These are phyloP conservation scores for Debaryomyces subglobosus DNA, from an alignment of 1,139 yeast genomes.

Conservation along the genomic window DNA sequence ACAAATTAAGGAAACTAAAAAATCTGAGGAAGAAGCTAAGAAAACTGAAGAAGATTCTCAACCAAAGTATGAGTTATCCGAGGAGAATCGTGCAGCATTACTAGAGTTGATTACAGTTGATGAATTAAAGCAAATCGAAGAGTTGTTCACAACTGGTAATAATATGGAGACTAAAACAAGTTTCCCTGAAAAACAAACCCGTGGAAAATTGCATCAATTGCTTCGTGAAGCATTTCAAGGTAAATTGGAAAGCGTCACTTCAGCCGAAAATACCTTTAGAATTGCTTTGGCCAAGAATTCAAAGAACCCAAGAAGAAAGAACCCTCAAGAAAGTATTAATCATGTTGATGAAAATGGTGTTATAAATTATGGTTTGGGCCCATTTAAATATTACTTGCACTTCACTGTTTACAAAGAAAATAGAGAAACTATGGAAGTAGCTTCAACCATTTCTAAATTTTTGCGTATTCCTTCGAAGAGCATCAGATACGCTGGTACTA, in stretches of 20 bases:
- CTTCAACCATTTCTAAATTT: conserved; percentile 70
- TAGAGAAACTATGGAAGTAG: conserved; percentile 97
- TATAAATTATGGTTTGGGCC: conserved; percentile 65
- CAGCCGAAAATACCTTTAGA: conserved; percentile 65
- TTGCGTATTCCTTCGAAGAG: conserved; percentile 70
- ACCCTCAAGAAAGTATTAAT: conserved; percentile 48
- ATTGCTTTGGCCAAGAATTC: conserved; percentile 52
- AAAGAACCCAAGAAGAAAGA: conserved; percentile 29
- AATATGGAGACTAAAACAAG: conserved; percentile 60
- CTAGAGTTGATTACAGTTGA: conserved; percentile 59
- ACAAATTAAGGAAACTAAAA: conserved; percentile 32
- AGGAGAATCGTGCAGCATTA: conserved; percentile 50
- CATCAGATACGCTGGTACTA: conserved; percentile 89
- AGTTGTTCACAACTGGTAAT: conserved; percentile 58
- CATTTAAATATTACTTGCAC: conserved; percentile 67
- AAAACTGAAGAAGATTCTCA: conserved; percentile 22
- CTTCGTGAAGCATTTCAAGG: conserved; percentile 75
- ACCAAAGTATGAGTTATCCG: conserved; percentile 49
- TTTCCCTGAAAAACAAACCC: conserved; percentile 66
- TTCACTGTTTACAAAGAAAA: conserved; percentile 90
- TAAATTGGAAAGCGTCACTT: conserved; percentile 77
- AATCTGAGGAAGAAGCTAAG: conserved; percentile 26
- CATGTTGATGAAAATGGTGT: conserved; percentile 54
- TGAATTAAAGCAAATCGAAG: conserved; percentile 58
- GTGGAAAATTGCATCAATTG: conserved; percentile 79